Base-by-base conservation (phyloP, 768 basidiomycete genomes). In the Myochromella boudieri region DNA sequence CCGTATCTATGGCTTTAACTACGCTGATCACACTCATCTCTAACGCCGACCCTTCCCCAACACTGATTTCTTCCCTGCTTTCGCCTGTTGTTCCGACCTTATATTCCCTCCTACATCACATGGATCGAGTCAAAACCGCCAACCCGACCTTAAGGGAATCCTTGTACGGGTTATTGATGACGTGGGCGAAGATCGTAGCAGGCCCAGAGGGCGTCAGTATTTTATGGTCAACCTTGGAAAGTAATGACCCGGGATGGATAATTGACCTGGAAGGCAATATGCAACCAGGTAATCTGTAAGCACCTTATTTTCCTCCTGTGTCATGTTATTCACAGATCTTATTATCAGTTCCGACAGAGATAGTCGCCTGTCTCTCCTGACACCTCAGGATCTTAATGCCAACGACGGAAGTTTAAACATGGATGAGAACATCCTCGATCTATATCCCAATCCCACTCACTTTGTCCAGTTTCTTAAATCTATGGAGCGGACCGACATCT, bases 21-120 rank as follows among this genome's bases (percentile, higher is more conserved):
- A 72, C 65, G 4, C 62, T 92, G 15, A 68, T 76, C 41, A 69
- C 71, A 1, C 67, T 95, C 21, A 65, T 90, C 2, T 75, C 82
- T 4, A 88, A 93, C 54, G 80, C 84, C 4, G 90, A 95, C 52
- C 91, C 91, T 4, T 85, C 88, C 3, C 87, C 91, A 0, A 62
- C 67, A 2, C 72, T 91, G 32, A 75, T 91, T 31, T 74, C 81
- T 0, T 61, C 69, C 15, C 57, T 92, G 6, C 60, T 93, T 7
- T 82, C 85, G 1, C 88, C 90, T 0, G 78, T 95, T 26, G 54
- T 87, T 0, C 67, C 84, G 0, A 64, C 78, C 1, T 63, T 95
- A 6, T 92, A 91, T 62, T 72, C 81, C 1, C 67, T 94, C 1
- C 65, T 77, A 3, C 74, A 71, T 47, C 68, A 81, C 47, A 58